phyloP scores from a whole-genome alignment of 345 rosid species.

The Iberis pinnata region DNA sequence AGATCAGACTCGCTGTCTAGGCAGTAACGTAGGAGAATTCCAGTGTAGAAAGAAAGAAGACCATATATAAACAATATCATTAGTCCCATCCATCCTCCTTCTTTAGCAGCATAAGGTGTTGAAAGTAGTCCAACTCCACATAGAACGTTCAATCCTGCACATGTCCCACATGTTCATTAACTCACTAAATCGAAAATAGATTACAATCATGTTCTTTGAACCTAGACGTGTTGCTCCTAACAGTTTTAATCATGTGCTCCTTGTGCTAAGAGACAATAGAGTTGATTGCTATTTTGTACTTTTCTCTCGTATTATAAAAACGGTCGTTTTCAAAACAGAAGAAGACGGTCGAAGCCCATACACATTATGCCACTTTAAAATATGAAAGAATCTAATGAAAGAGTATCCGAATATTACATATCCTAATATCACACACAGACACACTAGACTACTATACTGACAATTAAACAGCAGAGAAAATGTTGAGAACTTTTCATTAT shows the following conservation, averaged over 20 bases:
- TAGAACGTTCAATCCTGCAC: conserved; percentile 81
- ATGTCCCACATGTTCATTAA: conserved; percentile 21
- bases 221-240: conserved; percentile 9
- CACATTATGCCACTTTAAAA: neutral
- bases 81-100: conserved; percentile 94
- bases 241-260: conserved; percentile 16
- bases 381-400: conserved; percentile 1
- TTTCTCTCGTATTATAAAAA: conserved; percentile 4
- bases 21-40: conserved; percentile 69
- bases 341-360: neutral
- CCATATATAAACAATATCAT: conserved; percentile 53
- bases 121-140: conserved; percentile 98
- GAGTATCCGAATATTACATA: conserved; percentile 3
- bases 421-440: neutral
- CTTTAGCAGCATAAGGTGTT: conserved; percentile 83
- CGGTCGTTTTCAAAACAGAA: neutral
- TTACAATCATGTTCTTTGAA: conserved; percentile 19
- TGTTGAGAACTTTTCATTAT: conserved; percentile 1
- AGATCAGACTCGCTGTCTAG: conserved; percentile 85
- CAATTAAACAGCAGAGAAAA: neutral
- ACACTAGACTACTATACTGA: conserved; percentile 1
- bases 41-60: conserved; percentile 82
- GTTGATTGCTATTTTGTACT: conserved; percentile 25
- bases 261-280: conserved; percentile 18
- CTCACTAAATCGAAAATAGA: neutral